A percentile compares a stretch with the other conserved stretches of the same genome.
These are phyloP conservation scores for Elymus sibiricus DNA, from an alignment of 176 grass and related monocot genomes.

Conservation along the genomic window DNA sequence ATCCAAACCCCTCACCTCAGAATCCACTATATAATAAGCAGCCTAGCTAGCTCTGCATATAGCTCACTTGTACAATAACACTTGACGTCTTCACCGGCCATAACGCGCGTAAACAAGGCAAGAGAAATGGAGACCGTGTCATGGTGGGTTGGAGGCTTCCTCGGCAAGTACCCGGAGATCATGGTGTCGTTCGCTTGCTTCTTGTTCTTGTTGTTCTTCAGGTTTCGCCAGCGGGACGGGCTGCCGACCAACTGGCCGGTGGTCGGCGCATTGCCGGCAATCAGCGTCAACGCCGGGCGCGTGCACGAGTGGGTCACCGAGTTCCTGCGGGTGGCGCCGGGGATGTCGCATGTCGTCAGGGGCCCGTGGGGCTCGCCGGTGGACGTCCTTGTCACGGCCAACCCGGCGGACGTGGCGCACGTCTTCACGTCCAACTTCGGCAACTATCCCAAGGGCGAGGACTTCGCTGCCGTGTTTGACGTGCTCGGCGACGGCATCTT, in stretches of 20 bases:
- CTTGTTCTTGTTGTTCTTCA: constrained; percentile 17
- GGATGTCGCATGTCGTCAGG: constrained; percentile 37
- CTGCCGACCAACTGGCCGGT: constrained; percentile 65
- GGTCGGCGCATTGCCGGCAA: constrained; percentile 52
- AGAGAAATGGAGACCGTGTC: constrained; percentile 22
- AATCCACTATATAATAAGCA: constrained; percentile 14
- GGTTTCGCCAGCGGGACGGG: not conserved
- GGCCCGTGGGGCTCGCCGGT: constrained; percentile 39
- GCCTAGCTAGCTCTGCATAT: too few relatives aligned
- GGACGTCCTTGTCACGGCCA: constrained; percentile 59
- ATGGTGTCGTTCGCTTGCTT: constrained; percentile 31
- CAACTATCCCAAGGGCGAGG: too few relatives aligned
- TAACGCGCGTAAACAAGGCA: too few relatives aligned
- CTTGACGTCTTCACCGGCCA: too few relatives aligned
- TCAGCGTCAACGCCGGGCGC: constrained; percentile 17
- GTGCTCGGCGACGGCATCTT: constrained; percentile 88
- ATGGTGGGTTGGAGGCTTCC: constrained; percentile 35
- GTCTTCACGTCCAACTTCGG: constrained; percentile 53
- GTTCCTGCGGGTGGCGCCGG: not conserved
- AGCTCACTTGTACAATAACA: too few relatives aligned
- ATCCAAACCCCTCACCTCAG: constrained; percentile 14
- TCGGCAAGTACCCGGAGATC: constrained; percentile 38
- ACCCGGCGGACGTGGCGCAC: constrained; percentile 64
- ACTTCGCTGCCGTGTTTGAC: too few relatives aligned
- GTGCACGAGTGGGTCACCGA: constrained; percentile 52